phyloP scores from a whole-genome alignment of 768 basidiomycete genomes.

The Boletus huronensis region DNA sequence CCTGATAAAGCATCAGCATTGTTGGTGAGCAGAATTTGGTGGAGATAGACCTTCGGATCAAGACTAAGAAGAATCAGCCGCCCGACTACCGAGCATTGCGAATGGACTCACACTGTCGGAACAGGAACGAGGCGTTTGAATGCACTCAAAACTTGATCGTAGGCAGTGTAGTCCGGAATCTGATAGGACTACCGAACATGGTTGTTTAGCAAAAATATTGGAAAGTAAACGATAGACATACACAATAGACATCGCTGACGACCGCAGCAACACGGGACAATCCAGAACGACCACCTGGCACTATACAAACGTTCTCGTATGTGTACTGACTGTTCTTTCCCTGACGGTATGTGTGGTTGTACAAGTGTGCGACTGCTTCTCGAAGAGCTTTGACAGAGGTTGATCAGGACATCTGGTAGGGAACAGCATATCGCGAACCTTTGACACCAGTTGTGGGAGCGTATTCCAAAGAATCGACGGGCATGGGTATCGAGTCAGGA shows the following conservation, averaged over 20 bases:
- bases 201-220: background rate
- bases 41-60: slow-evolving; percentile 39
- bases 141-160: slow-evolving; percentile 78
- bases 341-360: slow-evolving; percentile 83
- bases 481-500: slow-evolving; percentile 60
- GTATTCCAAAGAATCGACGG: slow-evolving; percentile 77
- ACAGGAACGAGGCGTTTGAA: slow-evolving; percentile 90
- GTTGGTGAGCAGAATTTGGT: background rate
- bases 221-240: slow-evolving; percentile 28
- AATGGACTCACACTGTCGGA: slow-evolving; percentile 70
- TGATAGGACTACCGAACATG: slow-evolving; percentile 63
- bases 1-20: slow-evolving; percentile 30
- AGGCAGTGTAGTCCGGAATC: slow-evolving; percentile 89
- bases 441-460: slow-evolving; percentile 92
- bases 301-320: slow-evolving; percentile 90
- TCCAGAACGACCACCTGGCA: slow-evolving; percentile 89
- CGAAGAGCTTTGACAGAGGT: slow-evolving; percentile 55
- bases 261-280: slow-evolving; percentile 90
- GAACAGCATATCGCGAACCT: slow-evolving; percentile 38
- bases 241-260: slow-evolving; percentile 84
- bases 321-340: slow-evolving; percentile 84
- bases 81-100: background rate
- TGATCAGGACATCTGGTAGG: background rate
- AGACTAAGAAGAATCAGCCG: slow-evolving; percentile 32
- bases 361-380: slow-evolving; percentile 85